These are phyloP conservation scores for Gamsiella multidivaricata DNA, from an alignment of 192 early-diverging fungal genomes.

Conservation along the genomic window DNA sequence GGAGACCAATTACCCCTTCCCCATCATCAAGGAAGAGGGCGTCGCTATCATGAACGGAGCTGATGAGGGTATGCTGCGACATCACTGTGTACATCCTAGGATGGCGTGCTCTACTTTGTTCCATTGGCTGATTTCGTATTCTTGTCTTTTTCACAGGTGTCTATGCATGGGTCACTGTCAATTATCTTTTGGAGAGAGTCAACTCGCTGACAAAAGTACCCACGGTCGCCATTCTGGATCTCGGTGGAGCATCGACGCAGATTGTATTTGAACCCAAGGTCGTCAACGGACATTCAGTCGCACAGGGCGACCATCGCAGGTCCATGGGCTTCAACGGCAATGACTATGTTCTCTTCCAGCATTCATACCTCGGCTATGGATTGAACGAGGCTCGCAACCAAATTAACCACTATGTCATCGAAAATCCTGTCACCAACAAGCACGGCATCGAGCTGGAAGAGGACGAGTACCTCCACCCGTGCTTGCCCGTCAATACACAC, in stretches of 20 bases:
- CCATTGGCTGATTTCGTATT: not conserved
- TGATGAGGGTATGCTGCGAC: constrained; percentile 90
- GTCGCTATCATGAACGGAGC: constrained; percentile 95
- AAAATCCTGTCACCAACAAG: constrained; percentile 34
- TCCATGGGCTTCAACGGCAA: constrained; percentile 77
- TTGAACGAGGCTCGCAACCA: constrained; percentile 85
- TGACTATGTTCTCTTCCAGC: constrained; percentile 89
- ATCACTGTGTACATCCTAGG: too few species aligned
- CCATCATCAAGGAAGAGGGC: constrained; percentile 72
- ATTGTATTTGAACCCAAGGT: constrained; percentile 93
- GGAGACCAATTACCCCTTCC: constrained; percentile 84
- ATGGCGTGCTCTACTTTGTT: not conserved
- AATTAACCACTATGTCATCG: constrained; percentile 67
- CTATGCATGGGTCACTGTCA: constrained; percentile 99
- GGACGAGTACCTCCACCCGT: constrained; percentile 64
- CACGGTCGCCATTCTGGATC: constrained; percentile 93
- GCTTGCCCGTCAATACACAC: constrained; percentile 44
- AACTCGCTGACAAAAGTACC: constrained; percentile 59
- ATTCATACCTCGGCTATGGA: constrained; percentile 95
- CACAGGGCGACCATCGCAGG: constrained; percentile 79
- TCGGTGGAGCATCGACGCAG: constrained; percentile 97
- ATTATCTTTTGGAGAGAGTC: constrained; percentile 83
- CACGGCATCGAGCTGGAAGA: constrained; percentile 29
- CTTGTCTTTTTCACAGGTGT: constrained; percentile 63
- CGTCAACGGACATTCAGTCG: constrained; percentile 51